Percentiles rank a stretch among this genome's conserved stretches.
Conservation (phyloP, 805 yeast species). For the Candida ulmi region DNA sequence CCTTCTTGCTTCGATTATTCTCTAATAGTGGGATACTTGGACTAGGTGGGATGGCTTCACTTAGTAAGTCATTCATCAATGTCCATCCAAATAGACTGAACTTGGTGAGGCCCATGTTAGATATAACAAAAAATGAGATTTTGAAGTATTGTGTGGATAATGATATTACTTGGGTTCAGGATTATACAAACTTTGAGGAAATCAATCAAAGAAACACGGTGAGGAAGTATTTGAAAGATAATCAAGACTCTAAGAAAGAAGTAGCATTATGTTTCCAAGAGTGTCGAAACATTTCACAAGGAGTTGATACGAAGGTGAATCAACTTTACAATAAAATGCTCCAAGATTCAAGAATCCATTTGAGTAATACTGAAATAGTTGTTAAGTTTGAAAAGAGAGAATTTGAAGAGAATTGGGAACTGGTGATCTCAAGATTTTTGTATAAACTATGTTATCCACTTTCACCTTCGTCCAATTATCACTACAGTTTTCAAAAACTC, state of each 20-base stretch:
- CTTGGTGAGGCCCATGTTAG: slow-evolving; percentile 50
- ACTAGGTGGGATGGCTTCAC: slow-evolving; percentile 44
- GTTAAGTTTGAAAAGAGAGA: slow-evolving; percentile 15
- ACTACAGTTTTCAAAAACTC: slow-evolving; percentile 19
- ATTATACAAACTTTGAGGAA: slow-evolving; percentile 46
- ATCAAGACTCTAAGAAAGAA: slow-evolving; percentile 10
- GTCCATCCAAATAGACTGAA: slow-evolving; percentile 15
- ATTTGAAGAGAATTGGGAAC: slow-evolving; percentile 11
- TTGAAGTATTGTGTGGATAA: slow-evolving; percentile 37
- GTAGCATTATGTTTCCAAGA: slow-evolving; percentile 10
- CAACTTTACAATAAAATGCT: slow-evolving; percentile 1
- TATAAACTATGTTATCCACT: slow-evolving; percentile 23
- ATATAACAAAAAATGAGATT: slow-evolving; percentile 37
- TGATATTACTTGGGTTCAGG: slow-evolving; percentile 61
- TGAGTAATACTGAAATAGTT: slow-evolving; percentile 4
- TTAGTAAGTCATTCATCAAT: slow-evolving; percentile 15
- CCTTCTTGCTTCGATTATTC: slow-evolving; percentile 51
- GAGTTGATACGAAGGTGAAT: slow-evolving; percentile 14
- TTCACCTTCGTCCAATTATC: slow-evolving; percentile 23
- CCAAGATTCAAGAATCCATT: neutral
- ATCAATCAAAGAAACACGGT: slow-evolving; percentile 56
- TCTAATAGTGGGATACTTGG: slow-evolving; percentile 49
- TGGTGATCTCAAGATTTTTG: slow-evolving; percentile 20
- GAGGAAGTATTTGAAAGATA: slow-evolving; percentile 28
- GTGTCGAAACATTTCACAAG: slow-evolving; percentile 15